Base-by-base conservation (phyloP, 139 green algal genomes). In the Tetradesmus obliquus region DNA sequence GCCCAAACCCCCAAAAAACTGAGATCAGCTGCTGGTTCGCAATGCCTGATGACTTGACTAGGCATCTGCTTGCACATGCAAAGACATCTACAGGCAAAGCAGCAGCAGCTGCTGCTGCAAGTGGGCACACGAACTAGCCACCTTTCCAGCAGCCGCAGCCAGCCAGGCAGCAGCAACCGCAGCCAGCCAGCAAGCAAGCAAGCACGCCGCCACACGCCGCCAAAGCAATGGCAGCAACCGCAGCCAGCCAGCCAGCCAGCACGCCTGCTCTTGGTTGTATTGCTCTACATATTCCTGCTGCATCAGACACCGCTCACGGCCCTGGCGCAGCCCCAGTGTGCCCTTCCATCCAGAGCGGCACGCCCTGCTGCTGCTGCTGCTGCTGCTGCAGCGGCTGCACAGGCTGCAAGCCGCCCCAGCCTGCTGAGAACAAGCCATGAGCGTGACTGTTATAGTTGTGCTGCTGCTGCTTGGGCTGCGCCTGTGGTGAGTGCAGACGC, bases 321-420 rank as follows among this genome's bases (percentile, higher is more conserved):
- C 19, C 19, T 9, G 72, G 6, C 20, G 72, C 60, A 20, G 60
- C 72, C 55, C 79, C 79, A 60, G 79, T 72, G 60, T 72, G 60
- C 60, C 60, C 12, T 13, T 19, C 10, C 60, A 10, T 72, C 12
- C 60, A 72, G 17, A 22, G 20, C 69, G 17, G 19, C 69, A 72
- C 12, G 17, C 69, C 69, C 12, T 22, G 12, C 69, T n/a, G 19
- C 69, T 32, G 17, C 69, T 79, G 69, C 66, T 76, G 66, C 66
- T 76, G 66, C 24, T 84, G 79, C 81, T 86, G 81, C 81, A 69
- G 81, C 81, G 62, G 81, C 81, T 86, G 81, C 17, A 17, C 12
- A 72, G 60, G 32, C 32, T 45, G 32, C 32, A 45, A 72, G 60
- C 10, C 10, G 60, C 12, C 19, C 53, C 53, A 6, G 62, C 10